Percentiles rank a stretch among this genome's conserved stretches.
Conservation (phyloP, 2,329 filamentous ascomycete genomes). For the Penicillium capsulatum region DNA sequence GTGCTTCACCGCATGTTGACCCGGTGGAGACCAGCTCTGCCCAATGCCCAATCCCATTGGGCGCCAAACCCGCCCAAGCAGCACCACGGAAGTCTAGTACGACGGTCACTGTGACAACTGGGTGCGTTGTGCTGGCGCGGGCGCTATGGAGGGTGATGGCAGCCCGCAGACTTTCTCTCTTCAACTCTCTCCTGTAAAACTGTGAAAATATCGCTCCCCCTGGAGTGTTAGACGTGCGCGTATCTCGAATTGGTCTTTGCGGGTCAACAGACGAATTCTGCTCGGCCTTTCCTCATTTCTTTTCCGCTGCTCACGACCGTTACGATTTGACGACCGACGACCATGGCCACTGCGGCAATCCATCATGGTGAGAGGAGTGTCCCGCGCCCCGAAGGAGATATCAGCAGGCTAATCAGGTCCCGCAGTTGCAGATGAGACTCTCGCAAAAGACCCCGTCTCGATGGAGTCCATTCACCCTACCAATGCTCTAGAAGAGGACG, state of each 20-base stretch:
- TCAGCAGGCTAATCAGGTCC: not conserved
- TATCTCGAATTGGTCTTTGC: conserved; percentile 20
- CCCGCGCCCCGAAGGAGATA: not conserved
- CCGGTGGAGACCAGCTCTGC: conserved; percentile 10
- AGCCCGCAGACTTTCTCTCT: too few relatives aligned
- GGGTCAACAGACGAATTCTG: conserved; percentile 24
- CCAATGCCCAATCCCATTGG: conserved; percentile 13
- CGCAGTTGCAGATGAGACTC: conserved; percentile 18
- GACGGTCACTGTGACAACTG: conserved; percentile 26
- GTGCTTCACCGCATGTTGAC: conserved; percentile 24
- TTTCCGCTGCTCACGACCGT: conserved; percentile 17
- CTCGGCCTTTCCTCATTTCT: conserved; percentile 9
- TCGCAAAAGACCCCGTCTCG: conserved; percentile 18
- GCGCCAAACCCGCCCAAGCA: conserved; percentile 10
- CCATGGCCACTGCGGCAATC: conserved; percentile 22
- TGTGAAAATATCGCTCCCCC: conserved; percentile 10
- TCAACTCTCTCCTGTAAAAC: too few relatives aligned
- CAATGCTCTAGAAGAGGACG: conserved; percentile 11
- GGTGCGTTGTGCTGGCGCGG: too few relatives aligned
- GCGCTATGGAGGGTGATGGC: too few relatives aligned
- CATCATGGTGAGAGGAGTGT: conserved; percentile 16
- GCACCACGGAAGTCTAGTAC: conserved; percentile 12
- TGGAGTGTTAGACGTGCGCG: conserved; percentile 2
- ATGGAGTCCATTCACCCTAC: conserved; percentile 10
- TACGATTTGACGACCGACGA: conserved; percentile 23